Conservation (phyloP, 352 stramenopile species). For the Albugo laibachii region DNA sequence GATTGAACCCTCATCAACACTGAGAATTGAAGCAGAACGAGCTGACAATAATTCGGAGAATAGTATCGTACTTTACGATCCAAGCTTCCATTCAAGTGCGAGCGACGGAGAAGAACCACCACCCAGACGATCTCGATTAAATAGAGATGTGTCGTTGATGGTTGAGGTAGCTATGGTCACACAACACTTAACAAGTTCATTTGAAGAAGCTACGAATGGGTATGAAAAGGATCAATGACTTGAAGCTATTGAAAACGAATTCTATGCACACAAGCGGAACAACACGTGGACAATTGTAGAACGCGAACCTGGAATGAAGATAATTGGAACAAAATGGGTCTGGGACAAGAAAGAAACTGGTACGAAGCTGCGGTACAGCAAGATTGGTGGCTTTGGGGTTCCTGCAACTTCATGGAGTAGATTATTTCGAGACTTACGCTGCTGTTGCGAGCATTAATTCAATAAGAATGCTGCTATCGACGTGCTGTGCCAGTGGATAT, state of each 20-base stretch:
- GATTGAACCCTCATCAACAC: too few species aligned
- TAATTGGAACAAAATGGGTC: slow-evolving; percentile 10
- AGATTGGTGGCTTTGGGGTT: slow-evolving; percentile 4
- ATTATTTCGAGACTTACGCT: slow-evolving; percentile 5
- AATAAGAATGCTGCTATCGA: slow-evolving; percentile 2
- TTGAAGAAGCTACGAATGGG: neutral
- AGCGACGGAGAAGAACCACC: too few species aligned
- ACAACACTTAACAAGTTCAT: neutral
- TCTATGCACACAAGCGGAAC: slow-evolving; percentile 3
- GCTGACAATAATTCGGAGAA: too few species aligned
- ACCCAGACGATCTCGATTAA: too few species aligned
- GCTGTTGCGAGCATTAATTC: slow-evolving; percentile 4
- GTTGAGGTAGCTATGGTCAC: too few species aligned
- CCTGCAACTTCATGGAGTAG: too few species aligned
- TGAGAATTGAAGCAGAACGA: too few species aligned
- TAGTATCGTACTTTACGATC: too few species aligned
- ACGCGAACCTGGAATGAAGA: slow-evolving; percentile 1
- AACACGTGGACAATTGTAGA: slow-evolving; percentile 7
- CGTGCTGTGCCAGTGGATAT: neutral
- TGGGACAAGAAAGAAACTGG: slow-evolving; percentile 6
- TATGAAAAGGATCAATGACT: neutral
- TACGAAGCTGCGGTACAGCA: slow-evolving; percentile 4
- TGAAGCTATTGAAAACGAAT: slow-evolving; percentile 4
- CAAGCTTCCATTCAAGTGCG: too few species aligned
- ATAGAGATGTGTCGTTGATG: too few species aligned